phyloP scores from a whole-genome alignment of 192 early-diverging fungal genomes.

The Backusella australiensis region DNA sequence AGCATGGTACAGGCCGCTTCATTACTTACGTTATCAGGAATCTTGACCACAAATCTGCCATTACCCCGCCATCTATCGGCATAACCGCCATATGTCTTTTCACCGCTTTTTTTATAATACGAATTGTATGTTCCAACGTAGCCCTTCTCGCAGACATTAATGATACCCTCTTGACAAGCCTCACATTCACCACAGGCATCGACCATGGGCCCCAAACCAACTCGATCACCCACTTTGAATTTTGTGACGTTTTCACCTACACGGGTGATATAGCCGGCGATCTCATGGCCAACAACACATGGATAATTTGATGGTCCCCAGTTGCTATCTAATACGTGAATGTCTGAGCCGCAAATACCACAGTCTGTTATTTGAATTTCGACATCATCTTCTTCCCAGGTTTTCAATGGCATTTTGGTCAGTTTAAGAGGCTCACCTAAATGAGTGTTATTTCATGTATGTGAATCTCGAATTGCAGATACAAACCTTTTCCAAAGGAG shows the following conservation, averaged over 20 bases:
- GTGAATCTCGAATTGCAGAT: too few species aligned
- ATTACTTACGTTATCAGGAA: constrained; percentile 42
- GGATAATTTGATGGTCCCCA: constrained; percentile 19
- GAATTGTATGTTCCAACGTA: constrained; percentile 50
- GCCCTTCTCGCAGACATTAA: constrained; percentile 40
- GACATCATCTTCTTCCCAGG: constrained; percentile 47
- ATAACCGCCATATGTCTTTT: constrained; percentile 37
- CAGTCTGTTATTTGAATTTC: constrained; percentile 74
- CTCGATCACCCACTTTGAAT: constrained; percentile 38
- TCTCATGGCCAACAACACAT: constrained; percentile 46
- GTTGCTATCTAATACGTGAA: constrained; percentile 5
- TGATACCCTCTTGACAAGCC: constrained; percentile 33
- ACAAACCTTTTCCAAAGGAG: too few species aligned
- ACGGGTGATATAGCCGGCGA: constrained; percentile 40
- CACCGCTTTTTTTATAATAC: constrained; percentile 7
- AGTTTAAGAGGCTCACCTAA: not conserved
- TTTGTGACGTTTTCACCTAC: constrained; percentile 30
- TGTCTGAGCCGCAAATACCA: constrained; percentile 63
- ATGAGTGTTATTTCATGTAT: too few species aligned
- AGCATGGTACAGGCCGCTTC: constrained; percentile 66
- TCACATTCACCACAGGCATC: constrained; percentile 52
- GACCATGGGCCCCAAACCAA: constrained; percentile 61
- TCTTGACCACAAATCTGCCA: constrained; percentile 56
- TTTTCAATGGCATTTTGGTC: not conserved
- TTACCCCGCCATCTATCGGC: constrained; percentile 46